phyloP scores from a whole-genome alignment of 2,329 filamentous ascomycete genomes.

The Cytospora piceae region DNA sequence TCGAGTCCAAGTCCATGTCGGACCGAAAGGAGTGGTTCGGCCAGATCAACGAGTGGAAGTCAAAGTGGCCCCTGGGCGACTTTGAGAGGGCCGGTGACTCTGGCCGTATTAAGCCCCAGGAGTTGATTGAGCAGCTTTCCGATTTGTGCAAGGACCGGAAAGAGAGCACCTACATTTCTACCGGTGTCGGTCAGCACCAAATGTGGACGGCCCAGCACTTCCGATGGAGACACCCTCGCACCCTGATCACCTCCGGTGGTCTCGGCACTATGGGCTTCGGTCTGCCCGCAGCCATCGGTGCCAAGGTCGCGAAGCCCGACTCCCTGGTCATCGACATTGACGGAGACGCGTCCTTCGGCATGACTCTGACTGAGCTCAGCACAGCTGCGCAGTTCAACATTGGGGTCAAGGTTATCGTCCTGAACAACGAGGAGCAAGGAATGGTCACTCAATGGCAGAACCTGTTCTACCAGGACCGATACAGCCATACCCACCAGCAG shows the following conservation, averaged over 20 bases:
- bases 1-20: conserved; percentile 63
- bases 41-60: conserved; percentile 90
- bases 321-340: conserved; percentile 94
- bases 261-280: conserved; percentile 96
- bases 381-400: conserved; percentile 96
- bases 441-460: conserved; percentile 99
- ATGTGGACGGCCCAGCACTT: conserved; percentile 99
- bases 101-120: conserved; percentile 91
- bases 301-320: conserved; percentile 79
- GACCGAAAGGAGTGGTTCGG: conserved; percentile 84
- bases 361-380: conserved; percentile 94
- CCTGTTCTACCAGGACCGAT: conserved; percentile 95
- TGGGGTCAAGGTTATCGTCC: conserved; percentile 88
- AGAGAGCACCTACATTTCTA: conserved; percentile 83
- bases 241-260: conserved; percentile 95
- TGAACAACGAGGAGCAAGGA: conserved; percentile 98
- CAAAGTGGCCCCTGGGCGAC: conserved; percentile 79
- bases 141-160: conserved; percentile 80
- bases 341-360: conserved; percentile 97
- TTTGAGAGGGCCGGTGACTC: conserved; percentile 79
- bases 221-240: conserved; percentile 87
- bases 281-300: conserved; percentile 91
- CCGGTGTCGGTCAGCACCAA: conserved; percentile 96
- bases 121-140: conserved; percentile 87
- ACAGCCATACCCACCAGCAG: conserved; percentile 86